A percentile compares a stretch with the other conserved stretches of the same genome.
phyloP scores from a whole-genome alignment of 2,329 filamentous ascomycete species.

The Trichoderma koningiopsis region DNA sequence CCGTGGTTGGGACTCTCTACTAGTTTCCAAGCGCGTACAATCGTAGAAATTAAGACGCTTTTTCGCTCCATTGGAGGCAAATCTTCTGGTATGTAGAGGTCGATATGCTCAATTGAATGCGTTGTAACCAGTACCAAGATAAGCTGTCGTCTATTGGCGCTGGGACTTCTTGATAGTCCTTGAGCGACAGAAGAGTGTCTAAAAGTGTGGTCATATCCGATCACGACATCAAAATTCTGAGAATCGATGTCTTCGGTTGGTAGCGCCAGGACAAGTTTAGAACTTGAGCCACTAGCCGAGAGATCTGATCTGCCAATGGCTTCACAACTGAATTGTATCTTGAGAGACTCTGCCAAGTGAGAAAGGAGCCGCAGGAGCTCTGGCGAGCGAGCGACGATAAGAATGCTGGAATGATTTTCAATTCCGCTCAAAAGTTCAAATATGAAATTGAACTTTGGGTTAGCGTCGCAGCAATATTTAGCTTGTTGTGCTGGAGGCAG shows the following conservation, averaged over 20 bases:
- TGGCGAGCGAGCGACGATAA: constrained; percentile 56
- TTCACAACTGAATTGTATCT: constrained; percentile 40
- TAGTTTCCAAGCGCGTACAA: constrained; percentile 42
- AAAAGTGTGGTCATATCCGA: constrained; percentile 58
- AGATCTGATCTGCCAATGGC: constrained; percentile 35
- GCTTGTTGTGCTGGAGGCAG: constrained; percentile 47
- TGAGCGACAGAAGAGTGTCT: constrained; percentile 39
- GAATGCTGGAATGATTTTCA: constrained; percentile 48
- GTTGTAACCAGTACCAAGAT: constrained; percentile 53
- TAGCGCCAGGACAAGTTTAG: constrained; percentile 48
- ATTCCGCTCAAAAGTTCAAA: constrained; percentile 55
- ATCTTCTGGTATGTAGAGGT: constrained; percentile 45
- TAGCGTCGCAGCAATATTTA: constrained; percentile 58
- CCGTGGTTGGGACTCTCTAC: constrained; percentile 46
- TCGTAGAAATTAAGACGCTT: constrained; percentile 46
- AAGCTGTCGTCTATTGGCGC: constrained; percentile 41
- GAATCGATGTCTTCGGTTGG: constrained; percentile 44
- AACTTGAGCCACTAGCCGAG: constrained; percentile 38
- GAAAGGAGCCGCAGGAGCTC: constrained; percentile 55
- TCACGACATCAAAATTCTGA: constrained; percentile 51
- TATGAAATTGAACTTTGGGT: constrained; percentile 63
- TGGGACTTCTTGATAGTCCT: constrained; percentile 27
- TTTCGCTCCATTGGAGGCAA: constrained; percentile 49
- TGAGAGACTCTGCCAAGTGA: constrained; percentile 48
- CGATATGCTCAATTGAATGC: constrained; percentile 59